Conservation (phyloP, 2,329 filamentous ascomycete species). For the Eurotiales sp. region DNA sequence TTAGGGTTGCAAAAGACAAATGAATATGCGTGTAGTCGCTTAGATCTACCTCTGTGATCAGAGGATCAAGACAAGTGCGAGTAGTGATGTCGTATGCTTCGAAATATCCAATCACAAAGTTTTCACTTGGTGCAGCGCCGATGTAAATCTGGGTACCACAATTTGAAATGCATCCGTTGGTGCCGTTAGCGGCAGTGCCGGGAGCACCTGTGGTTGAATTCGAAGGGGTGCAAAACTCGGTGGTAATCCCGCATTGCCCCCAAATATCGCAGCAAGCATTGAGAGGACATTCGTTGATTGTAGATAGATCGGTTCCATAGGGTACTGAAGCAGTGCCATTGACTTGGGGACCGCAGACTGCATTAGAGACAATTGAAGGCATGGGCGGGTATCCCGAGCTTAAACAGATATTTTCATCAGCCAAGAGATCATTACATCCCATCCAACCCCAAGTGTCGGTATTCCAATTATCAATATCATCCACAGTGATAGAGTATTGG, state of each 20-base stretch:
- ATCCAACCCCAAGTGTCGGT: conserved; percentile 2
- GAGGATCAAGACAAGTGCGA: conserved; percentile 28
- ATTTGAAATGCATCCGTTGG: conserved; percentile 40
- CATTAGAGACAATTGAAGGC: background rate
- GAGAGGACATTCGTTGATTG: conserved; percentile 42
- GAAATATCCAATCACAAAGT: conserved; percentile 27
- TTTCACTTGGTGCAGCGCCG: background rate
- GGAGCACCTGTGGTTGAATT: conserved; percentile 28
- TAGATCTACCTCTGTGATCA: conserved; percentile 12
- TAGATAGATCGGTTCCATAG: background rate
- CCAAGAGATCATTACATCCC: background rate
- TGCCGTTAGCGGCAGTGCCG: conserved; percentile 31
- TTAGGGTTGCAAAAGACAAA: conserved; percentile 34
- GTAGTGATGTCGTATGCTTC: conserved; percentile 27
- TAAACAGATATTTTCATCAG: background rate
- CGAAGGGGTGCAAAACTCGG: conserved; percentile 37
- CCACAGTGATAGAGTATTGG: background rate
- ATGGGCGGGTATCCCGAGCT: background rate
- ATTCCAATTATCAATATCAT: background rate
- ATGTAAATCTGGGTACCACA: conserved; percentile 37
- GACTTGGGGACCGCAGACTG: background rate
- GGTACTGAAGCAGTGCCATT: background rate
- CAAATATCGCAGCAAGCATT: conserved; percentile 39
- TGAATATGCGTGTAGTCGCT: conserved; percentile 34
- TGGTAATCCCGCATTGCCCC: conserved; percentile 42